Evolutionary conservation across 371 early-diverging fungal genomes (phyloP), one percentile per base, ranked within the genome.

Genomic region (Syncephalis plumigaleata): DNA sequence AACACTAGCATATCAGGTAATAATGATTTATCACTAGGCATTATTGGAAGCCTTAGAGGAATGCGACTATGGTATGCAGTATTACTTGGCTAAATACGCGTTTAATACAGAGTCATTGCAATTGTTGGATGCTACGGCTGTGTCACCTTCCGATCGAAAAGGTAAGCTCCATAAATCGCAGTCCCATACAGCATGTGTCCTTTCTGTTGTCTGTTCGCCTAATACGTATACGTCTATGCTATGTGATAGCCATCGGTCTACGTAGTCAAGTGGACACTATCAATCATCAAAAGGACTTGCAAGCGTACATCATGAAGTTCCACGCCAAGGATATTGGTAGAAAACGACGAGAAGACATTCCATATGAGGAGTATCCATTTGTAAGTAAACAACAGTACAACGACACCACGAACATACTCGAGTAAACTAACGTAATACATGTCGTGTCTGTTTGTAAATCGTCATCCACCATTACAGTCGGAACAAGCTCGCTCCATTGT

Each of bases 41-140:
- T 61, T 85, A 9, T 77, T 83, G 51, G 73, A 73, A 18, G 70
- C 75, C 2, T 74, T 71, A 40, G 81, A 81, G 53, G 77, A 79
- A 54, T 81, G 81, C 47, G 76, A 77, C 54, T 55, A 70, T 20
- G 78, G 79, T 2, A 55, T 84, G 18, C 78, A 77, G 53, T 69
- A 74, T 49, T 77, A 81, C 49, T 55, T 87, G 31, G 67, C 72
- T 26, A 70, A 75, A 25, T 84, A 85, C 50, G 74, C 82, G 9
- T 73, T 62, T 39, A 52, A 70, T 50, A 56, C 46, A 15, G 78
- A 75, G 51, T 55, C 57, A 43, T 51, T 65, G 4, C 48, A 73
- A 50, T 60, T 69, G 60, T 54, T 56, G 44, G 78, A 77, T 39
- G 75, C 68, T 9, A 51, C 57, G 2, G 56, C 63, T 22, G 23